Evolutionary conservation across 768 basidiomycete genomes (phyloP).

Genomic region (Boletus vinaceobasis): DNA sequence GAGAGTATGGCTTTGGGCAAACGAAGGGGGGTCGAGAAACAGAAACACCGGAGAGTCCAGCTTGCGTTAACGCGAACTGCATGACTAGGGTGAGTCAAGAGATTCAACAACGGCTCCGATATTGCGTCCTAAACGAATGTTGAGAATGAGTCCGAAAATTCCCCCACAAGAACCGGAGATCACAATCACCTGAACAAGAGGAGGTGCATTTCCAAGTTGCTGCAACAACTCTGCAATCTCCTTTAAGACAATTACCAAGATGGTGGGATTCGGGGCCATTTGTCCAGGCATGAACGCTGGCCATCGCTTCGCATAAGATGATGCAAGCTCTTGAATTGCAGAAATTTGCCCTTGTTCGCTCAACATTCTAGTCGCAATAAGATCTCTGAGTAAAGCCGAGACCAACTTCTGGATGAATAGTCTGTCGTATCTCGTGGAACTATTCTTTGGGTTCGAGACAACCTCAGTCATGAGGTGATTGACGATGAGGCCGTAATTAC

Average conservation of each 20-base stretch:
- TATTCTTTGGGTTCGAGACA: slow-evolving; percentile 55
- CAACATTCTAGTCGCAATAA: slow-evolving; percentile 84
- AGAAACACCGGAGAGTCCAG: slow-evolving; percentile 88
- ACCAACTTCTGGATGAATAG: slow-evolving; percentile 71
- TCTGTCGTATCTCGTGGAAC: slow-evolving; percentile 65
- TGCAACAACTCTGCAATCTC: slow-evolving; percentile 85
- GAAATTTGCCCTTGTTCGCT: slow-evolving; percentile 92
- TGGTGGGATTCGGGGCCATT: slow-evolving; percentile 58
- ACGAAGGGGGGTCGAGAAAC: slow-evolving; percentile 81
- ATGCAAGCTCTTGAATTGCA: slow-evolving; percentile 84
- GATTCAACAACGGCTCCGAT: slow-evolving; percentile 77
- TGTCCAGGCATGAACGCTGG: slow-evolving; percentile 91
- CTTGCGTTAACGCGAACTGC: slow-evolving; percentile 83
- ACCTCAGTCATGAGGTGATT: slow-evolving; percentile 78
- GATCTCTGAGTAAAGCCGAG: slow-evolving; percentile 74
- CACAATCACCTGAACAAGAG: slow-evolving; percentile 69
- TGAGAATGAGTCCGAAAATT: neutral
- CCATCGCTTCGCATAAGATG: slow-evolving; percentile 83
- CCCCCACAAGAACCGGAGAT: neutral
- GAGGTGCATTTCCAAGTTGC: slow-evolving; percentile 89
- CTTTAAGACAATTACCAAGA: slow-evolving; percentile 70
- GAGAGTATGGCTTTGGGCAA: slow-evolving; percentile 75
- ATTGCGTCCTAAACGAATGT: slow-evolving; percentile 63
- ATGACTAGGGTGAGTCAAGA: slow-evolving; percentile 84
- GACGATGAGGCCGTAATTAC: slow-evolving; percentile 76